Percentiles rank a stretch among this genome's conserved stretches.
These are phyloP conservation scores for Aspergillus jensenii DNA, from an alignment of 2,329 filamentous ascomycete species.

Conservation along the genomic window DNA sequence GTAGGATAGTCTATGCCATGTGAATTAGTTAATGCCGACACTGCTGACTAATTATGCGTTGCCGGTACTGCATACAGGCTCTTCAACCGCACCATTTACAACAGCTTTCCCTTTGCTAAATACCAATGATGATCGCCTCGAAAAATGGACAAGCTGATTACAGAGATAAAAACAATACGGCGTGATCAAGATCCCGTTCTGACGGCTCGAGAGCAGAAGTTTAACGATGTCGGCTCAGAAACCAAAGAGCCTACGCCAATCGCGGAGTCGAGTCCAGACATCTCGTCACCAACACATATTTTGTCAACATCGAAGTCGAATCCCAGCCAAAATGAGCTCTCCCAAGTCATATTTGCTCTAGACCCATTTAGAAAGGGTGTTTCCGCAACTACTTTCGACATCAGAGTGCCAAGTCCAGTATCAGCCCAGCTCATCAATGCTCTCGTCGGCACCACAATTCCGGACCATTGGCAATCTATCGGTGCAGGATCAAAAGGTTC, in stretches of 20 bases:
- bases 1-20: neutral
- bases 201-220: slow-evolving; percentile 16
- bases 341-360: slow-evolving; percentile 31
- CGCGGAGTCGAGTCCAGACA: slow-evolving; percentile 16
- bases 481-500: slow-evolving; percentile 26
- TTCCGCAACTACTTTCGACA: slow-evolving; percentile 48
- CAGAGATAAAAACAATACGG: slow-evolving; percentile 39
- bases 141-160: slow-evolving; percentile 41
- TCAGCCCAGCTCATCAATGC: slow-evolving; percentile 73
- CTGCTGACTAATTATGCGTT: slow-evolving; percentile 1
- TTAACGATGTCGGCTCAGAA: slow-evolving; percentile 4
- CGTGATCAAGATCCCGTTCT: slow-evolving; percentile 20
- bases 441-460: slow-evolving; percentile 71
- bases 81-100: slow-evolving; percentile 13
- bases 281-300: slow-evolving; percentile 30
- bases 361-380: slow-evolving; percentile 32
- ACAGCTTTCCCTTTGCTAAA: slow-evolving; percentile 6
- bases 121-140: slow-evolving; percentile 3
- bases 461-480: slow-evolving; percentile 76
- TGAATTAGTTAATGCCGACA: neutral
- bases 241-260: slow-evolving; percentile 13
- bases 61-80: slow-evolving; percentile 13
- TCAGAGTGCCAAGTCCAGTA: slow-evolving; percentile 64
- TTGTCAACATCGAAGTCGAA: slow-evolving; percentile 41
- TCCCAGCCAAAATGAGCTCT: slow-evolving; percentile 37